Base-by-base conservation (phyloP, 331 rosid genomes). In the Stylosanthes scabra region DNA sequence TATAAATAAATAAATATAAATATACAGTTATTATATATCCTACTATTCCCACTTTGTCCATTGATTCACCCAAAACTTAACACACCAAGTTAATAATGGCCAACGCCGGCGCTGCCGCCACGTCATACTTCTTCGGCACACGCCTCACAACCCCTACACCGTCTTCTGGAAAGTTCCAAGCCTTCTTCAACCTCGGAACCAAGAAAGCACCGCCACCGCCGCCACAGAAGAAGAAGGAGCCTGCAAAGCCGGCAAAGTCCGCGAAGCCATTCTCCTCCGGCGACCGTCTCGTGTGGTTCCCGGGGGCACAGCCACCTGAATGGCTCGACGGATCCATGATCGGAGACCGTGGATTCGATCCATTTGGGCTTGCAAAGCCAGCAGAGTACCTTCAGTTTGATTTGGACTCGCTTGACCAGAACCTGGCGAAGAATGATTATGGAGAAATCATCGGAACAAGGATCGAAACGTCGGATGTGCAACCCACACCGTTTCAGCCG, bases 301-400 rank as follows among this genome's bases (percentile, higher is more conserved):
- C 97, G 0, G 80, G 79, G 0, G 90, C 83, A 0, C n/a, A 88
- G 25, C 78, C 84, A 1, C 97, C 92, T 1, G 93, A 88, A 39
- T 92, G 96, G 97, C 94, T 92, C 29, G 94, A 92, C 66, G 96
- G 94, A 0, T 42, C 84, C 9, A 11, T 82, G 80, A 70, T 88
- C n/a, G 92, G 94, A 0, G 97, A 90, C 77, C 82, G 90, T 1
- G 93, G 97, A 7, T 92, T 89, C 40, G 96, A 92, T 37, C 97
- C 92, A 0, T 72, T 92, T 0, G 90, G 93, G 47, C 39, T 92
- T 0, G 86, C 82, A 2, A 92, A 78, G 15, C 97, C 97, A 0
- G 92, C 86, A 0, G 93, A 92, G 87, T 90, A 88, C 70, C 55
- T 92, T 56, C 96, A 92, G 78, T 92, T 15, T 59, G 97, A 90